Evolutionary conservation across 1,139 yeast genomes (phyloP).

Genomic region (Arxiozyma telluris): DNA sequence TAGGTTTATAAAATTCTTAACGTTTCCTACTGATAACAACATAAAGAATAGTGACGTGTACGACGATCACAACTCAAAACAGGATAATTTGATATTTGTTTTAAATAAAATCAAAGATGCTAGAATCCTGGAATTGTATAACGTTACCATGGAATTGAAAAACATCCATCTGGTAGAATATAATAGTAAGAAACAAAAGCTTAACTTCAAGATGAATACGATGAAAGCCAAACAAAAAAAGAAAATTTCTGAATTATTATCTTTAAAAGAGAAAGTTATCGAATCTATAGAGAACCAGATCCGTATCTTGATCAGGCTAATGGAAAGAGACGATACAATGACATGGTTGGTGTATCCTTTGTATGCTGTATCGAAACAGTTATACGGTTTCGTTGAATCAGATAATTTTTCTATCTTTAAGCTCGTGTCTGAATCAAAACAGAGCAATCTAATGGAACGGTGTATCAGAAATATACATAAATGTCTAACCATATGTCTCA

Average conservation of each 20-base stretch:
- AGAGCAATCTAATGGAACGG: conserved; percentile 9
- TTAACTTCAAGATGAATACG: background rate
- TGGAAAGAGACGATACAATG: conserved; percentile 2
- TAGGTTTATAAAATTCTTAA: background rate
- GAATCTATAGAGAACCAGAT: conserved; percentile 1
- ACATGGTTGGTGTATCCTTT: conserved; percentile 4
- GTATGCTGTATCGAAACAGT: background rate
- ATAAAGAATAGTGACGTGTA: too few species aligned
- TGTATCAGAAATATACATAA: conserved; percentile 59
- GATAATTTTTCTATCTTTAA: background rate
- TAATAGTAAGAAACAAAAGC: background rate
- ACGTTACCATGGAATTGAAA: conserved; percentile 18
- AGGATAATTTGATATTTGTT: background rate
- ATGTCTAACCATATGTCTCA: conserved; percentile 68
- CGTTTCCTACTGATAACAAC: background rate
- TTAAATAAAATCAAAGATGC: background rate
- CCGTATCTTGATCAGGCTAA: background rate
- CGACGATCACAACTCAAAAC: background rate
- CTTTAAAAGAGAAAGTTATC: background rate
- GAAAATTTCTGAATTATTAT: background rate
- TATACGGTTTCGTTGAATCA: background rate
- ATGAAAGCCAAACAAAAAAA: background rate
- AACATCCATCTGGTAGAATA: conserved; percentile 1
- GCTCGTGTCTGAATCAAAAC: background rate
- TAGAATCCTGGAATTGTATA: conserved; percentile 9